phyloP scores from a whole-genome alignment of 345 rosid genomes.

The Cardamine occulta region DNA sequence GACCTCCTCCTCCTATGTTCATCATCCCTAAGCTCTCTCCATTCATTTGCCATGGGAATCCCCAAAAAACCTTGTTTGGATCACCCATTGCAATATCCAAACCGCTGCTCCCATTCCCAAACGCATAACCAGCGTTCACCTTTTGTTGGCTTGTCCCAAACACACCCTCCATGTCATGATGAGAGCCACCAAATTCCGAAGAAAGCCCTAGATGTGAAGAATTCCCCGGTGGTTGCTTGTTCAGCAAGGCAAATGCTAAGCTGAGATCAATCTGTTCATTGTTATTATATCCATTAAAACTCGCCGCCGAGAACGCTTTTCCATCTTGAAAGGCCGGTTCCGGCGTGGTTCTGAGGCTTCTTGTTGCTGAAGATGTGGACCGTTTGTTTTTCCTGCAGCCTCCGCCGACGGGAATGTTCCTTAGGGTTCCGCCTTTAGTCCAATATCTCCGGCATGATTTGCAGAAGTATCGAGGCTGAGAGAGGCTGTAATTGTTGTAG shows the following conservation, averaged over 20 bases:
- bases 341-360: slow-evolving; percentile 52
- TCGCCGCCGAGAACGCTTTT: slow-evolving; percentile 46
- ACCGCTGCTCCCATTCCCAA: slow-evolving; percentile 46
- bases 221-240: slow-evolving; percentile 53
- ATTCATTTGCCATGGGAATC: slow-evolving; percentile 76
- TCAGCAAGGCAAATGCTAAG: slow-evolving; percentile 80
- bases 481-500: slow-evolving; percentile 87
- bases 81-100: slow-evolving; percentile 47
- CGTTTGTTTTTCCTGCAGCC: slow-evolving; percentile 79
- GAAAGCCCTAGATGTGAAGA: slow-evolving; percentile 57
- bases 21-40: slow-evolving; percentile 50
- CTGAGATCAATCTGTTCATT: slow-evolving; percentile 67
- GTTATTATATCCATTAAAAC: slow-evolving; percentile 36
- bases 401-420: slow-evolving; percentile 83
- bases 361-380: slow-evolving; percentile 51
- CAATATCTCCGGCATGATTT: slow-evolving; percentile 82
- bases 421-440: slow-evolving; percentile 86
- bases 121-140: slow-evolving; percentile 28
- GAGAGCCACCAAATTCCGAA: slow-evolving; percentile 37
- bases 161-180: slow-evolving; percentile 33
- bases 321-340: slow-evolving; percentile 41
- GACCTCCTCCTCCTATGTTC: slow-evolving; percentile 43
- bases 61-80: slow-evolving; percentile 55
- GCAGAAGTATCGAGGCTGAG: slow-evolving; percentile 90
- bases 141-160: slow-evolving; percentile 37